Base-by-base conservation (phyloP, 306 rosid genomes). In the Vigna radiata region DNA sequence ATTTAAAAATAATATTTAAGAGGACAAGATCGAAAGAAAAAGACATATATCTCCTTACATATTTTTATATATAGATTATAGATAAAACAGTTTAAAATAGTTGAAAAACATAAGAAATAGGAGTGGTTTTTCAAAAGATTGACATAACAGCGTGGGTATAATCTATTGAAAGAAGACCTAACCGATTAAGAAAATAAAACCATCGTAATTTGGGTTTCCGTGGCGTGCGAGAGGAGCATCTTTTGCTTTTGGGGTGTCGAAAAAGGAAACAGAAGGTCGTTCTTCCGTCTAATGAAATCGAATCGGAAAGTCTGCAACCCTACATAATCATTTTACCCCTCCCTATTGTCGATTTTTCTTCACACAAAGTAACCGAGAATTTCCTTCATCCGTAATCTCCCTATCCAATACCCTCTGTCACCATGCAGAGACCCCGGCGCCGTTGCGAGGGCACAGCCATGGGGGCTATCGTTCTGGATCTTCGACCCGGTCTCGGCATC, bases 361-460 rank as follows among this genome's bases (percentile, higher is more conserved):
- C 66, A 69, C 36, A 87, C 84, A 75, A 85, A 89, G 80, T 17
- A 78, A 75, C 86, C 80, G 85, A 23, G 8, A 9, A 64, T 81
- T 66, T 11, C 46, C 78, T 14, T 13, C 43, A 61, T 33, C 43
- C 29, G 70, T 36, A 73, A 59, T 49, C 54, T 17, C 72, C 67
- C 14, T 66, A 60, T 48, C 64, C 46, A 67, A 44, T 50, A 8
- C 68, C 3, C 15, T 37, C 15, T 25, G 46, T 23, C 10, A 80
- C 43, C 70, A 53, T 83, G 93, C 99, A 91, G 96, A 88, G 96
- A 83, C 83, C 90, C 5, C 85, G 93, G 61, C 92, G 98, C 50
- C 98, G 99, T 48, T 92, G 96, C 83, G 99, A 96, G 81, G 99
- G 99, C 86, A 91, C 97, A 27, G 96, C 98, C 83, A 96, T 96